phyloP scores from a whole-genome alignment of 805 yeast species.

The Ogataea trehalophila region DNA sequence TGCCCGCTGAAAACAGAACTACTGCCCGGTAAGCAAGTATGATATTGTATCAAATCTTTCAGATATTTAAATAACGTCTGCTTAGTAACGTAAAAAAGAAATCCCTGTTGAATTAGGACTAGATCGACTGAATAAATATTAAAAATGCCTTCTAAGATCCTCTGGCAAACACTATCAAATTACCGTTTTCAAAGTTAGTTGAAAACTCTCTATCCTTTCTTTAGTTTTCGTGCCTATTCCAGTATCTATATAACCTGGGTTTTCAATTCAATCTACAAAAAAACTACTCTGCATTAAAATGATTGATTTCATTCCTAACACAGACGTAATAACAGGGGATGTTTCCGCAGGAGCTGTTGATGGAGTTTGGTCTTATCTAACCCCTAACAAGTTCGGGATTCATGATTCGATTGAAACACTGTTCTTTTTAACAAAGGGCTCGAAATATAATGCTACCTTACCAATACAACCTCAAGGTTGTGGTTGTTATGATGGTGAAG shows the following conservation, averaged over 20 bases:
- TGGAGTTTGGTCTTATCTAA: slow-evolving; percentile 3
- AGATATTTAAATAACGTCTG: too few species aligned
- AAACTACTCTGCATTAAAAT: not conserved
- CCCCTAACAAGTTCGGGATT: slow-evolving; percentile 1
- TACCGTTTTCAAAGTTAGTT: too few species aligned
- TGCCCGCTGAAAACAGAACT: too few species aligned
- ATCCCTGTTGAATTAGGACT: too few species aligned
- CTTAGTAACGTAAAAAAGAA: too few species aligned
- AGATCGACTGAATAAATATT: too few species aligned
- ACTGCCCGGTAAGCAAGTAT: too few species aligned
- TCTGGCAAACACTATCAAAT: too few species aligned
- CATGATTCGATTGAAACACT: slow-evolving; percentile 4
- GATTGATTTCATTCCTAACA: not conserved
- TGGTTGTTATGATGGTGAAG: slow-evolving; percentile 38
- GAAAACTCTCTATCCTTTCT: not conserved
- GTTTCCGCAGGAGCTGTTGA: slow-evolving; percentile 5
- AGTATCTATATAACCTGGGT: too few species aligned
- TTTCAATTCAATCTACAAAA: too few species aligned
- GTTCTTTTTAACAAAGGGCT: not conserved
- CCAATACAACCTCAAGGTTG: slow-evolving; percentile 7
- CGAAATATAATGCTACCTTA: not conserved
- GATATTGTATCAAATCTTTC: too few species aligned
- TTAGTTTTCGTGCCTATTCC: not conserved
- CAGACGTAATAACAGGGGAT: slow-evolving; percentile 6
- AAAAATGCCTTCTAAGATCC: too few species aligned